These are phyloP conservation scores for Phytophthora colocasiae DNA, from an alignment of 352 stramenopile species.

Conservation along the genomic window DNA sequence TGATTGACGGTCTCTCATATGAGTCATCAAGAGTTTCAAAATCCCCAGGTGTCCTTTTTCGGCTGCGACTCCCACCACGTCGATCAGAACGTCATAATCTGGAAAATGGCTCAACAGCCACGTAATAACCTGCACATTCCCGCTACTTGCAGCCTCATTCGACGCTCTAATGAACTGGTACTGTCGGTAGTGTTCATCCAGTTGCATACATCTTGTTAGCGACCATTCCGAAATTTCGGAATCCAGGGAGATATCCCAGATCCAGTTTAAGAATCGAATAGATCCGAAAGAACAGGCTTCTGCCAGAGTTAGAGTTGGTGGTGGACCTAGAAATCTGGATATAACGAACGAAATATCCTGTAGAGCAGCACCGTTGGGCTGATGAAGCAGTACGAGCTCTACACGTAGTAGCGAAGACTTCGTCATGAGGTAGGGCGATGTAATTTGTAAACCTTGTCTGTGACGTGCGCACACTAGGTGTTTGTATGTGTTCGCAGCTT, in stretches of 20 bases:
- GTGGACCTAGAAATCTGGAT: background rate
- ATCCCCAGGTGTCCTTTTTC: background rate
- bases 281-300: background rate
- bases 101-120: background rate
- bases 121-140: background rate
- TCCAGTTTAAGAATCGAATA: background rate
- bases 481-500: too few relatives aligned
- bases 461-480: too few relatives aligned
- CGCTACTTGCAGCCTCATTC: background rate
- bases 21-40: background rate
- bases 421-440: too few relatives aligned
- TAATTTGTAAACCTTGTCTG: too few relatives aligned
- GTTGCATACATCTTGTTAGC: too few relatives aligned
- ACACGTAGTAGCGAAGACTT: too few relatives aligned
- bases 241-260: background rate
- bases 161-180: background rate
- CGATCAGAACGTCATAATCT: background rate
- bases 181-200: too few relatives aligned
- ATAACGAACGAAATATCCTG: background rate
- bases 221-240: too few relatives aligned
- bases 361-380: background rate
- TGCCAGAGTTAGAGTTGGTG: background rate
- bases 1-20: background rate
- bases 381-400: too few relatives aligned
- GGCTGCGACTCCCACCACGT: background rate